Evolutionary conservation across 169 alveolate species (phyloP).

Genomic region (Neospora caninum): DNA sequence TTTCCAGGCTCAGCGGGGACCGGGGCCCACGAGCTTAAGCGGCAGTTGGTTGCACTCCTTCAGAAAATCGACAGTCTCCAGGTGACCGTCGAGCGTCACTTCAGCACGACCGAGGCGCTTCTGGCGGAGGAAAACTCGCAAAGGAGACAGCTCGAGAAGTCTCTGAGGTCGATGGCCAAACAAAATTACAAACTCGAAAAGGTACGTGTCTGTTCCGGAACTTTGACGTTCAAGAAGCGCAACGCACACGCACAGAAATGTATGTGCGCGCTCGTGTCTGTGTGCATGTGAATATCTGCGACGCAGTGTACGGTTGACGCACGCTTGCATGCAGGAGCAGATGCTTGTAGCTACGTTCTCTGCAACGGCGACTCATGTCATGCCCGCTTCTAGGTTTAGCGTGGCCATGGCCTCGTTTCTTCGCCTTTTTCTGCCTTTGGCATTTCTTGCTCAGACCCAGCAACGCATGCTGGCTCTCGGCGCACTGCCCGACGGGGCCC

Average conservation of each 20-base stretch:
- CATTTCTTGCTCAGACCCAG: background rate
- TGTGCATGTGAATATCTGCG: no score
- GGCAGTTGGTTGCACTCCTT: constrained; percentile 32
- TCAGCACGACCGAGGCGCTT: constrained; percentile 67
- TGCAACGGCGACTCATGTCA: background rate
- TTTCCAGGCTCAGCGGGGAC: background rate
- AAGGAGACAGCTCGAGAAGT: constrained; percentile 70
- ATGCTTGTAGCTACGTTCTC: no score
- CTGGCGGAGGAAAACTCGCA: constrained; percentile 75
- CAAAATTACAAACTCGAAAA: constrained; percentile 78
- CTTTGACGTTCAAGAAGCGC: no score
- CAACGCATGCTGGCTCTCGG: background rate
- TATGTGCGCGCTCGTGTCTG: background rate
- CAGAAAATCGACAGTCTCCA: constrained; percentile 42
- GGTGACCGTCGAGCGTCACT: constrained; percentile 20
- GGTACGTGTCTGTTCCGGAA: constrained; percentile 62
- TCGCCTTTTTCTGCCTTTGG: background rate
- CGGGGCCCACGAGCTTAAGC: background rate
- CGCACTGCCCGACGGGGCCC: background rate
- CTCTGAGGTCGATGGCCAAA: constrained; percentile 74
- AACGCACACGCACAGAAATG: background rate
- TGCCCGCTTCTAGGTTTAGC: background rate
- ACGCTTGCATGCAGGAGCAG: no score
- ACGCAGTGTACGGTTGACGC: no score
- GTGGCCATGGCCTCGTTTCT: background rate